Percentiles rank a stretch among this genome's conserved stretches.
phyloP scores from a whole-genome alignment of 371 early-diverging fungal species.

The Haplosporangium sp. region DNA sequence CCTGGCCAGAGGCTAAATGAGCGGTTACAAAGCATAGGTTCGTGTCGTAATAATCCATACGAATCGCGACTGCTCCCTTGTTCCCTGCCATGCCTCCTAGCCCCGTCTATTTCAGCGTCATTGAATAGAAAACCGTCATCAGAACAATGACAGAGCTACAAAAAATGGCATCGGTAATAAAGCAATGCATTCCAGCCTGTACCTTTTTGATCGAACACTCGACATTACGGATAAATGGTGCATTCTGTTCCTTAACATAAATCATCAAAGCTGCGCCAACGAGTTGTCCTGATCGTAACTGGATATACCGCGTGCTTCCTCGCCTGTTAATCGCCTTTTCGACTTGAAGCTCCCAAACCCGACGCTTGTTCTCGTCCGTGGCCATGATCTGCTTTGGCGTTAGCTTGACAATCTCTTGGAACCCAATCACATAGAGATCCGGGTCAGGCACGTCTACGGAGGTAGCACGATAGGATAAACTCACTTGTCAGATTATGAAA shows the following conservation, averaged over 20 bases:
- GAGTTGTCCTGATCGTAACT: slow-evolving; percentile 86
- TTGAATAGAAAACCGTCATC: neutral
- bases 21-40: slow-evolving; percentile 90
- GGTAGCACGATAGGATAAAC: neutral
- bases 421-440: slow-evolving; percentile 87
- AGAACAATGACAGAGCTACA: neutral
- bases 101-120: slow-evolving; percentile 65
- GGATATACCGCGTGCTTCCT: slow-evolving; percentile 69
- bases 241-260: slow-evolving; percentile 77
- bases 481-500: neutral
- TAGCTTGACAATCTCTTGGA: slow-evolving; percentile 96
- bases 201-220: slow-evolving; percentile 85
- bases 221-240: slow-evolving; percentile 83
- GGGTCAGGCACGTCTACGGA: slow-evolving; percentile 66
- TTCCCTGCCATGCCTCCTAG: slow-evolving; percentile 88
- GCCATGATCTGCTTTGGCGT: slow-evolving; percentile 87
- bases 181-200: neutral
- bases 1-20: slow-evolving; percentile 94
- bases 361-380: slow-evolving; percentile 74
- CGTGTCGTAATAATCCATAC: slow-evolving; percentile 89
- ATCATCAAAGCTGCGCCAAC: slow-evolving; percentile 89
- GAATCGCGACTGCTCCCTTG: slow-evolving; percentile 89
- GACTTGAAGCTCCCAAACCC: slow-evolving; percentile 75
- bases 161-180: neutral
- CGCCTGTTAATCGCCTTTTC: slow-evolving; percentile 65